Evolutionary conservation across 2,329 filamentous ascomycete genomes (phyloP), one percentile per base, ranked within the genome.

Genomic region (Venturia oleaginea): DNA sequence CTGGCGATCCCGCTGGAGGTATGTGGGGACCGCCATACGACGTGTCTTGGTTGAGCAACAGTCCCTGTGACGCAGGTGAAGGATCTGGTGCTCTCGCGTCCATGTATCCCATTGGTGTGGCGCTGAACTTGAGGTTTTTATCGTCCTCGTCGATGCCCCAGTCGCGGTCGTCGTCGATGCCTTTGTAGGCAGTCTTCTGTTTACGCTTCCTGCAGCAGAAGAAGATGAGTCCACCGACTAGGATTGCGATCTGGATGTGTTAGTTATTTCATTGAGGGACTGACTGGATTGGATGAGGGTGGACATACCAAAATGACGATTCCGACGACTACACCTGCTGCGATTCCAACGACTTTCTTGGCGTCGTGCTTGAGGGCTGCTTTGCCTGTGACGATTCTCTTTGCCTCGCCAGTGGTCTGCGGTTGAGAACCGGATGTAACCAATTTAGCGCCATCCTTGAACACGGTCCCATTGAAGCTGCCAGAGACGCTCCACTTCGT

Each of bases 321-420:
- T 37, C 38, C 60, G 22, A 42, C 60, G 38, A 62, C 60, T 17
- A 62, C 60, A 32, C 40, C 60, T 10, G 42, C 43, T 19, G 42
- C 43, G 24, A 37, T 62, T 27, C 37, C 37, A 2, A 32, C 60
- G 38, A 15, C 24, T 37, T 62, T 48, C 43, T 62, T 42, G 5
- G 38, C 22, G 2, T 34, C n/a, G 10, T 19, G 7, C 22, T 62
- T 48, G 34, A 11, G 7, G 11, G 38, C 40, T 17, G 34, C 42
- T 24, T 62, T 42, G 32, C 40, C 40, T 3, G 46, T 51, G 8
- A 46, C 38, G 24, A 63, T 32, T 34, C 62, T 27, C n/a, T 63
- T 57, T 6, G 62, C 62, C 38, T 63, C 62, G 11, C 62, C 62
- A 24, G 46, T 24, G 10, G 62, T 63, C 8, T 37, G 42, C 2